A percentile compares a stretch with the other conserved stretches of the same genome.
Conservation (phyloP, 805 yeast species). For the Maudiozyma turicensis region DNA sequence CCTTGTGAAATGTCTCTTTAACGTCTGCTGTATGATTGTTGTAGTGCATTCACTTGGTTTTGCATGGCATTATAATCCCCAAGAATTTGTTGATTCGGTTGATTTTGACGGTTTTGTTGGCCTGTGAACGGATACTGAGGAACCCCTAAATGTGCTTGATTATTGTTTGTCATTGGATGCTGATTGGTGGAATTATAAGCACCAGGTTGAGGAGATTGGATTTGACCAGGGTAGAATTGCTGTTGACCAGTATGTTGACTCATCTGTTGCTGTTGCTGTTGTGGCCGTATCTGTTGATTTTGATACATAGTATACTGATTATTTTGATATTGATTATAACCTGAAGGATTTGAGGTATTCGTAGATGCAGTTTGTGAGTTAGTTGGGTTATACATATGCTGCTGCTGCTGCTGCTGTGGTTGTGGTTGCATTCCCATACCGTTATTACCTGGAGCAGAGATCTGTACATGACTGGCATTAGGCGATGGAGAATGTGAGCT, state of each 20-base stretch:
- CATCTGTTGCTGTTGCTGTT: background rate
- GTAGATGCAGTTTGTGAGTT: too few relatives aligned
- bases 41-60: slow-evolving; percentile 55
- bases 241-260: slow-evolving; percentile 2
- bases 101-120: background rate
- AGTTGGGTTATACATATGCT: too few relatives aligned
- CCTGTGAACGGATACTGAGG: background rate
- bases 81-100: slow-evolving; percentile 37
- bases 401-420: background rate
- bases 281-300: background rate
- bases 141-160: slow-evolving; percentile 30
- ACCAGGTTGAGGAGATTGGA: slow-evolving; percentile 1
- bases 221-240: slow-evolving; percentile 1
- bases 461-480: slow-evolving; percentile 10
- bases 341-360: background rate
- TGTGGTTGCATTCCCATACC: background rate
- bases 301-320: background rate
- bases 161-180: background rate
- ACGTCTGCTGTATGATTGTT: slow-evolving; percentile 16
- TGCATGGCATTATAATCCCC: slow-evolving; percentile 60
- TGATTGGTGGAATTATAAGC: slow-evolving; percentile 1
- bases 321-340: too few relatives aligned
- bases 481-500: slow-evolving; percentile 21
- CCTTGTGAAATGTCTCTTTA: background rate
- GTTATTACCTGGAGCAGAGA: slow-evolving; percentile 1